phyloP scores from a whole-genome alignment of 345 rosid species.

The Clausena lansium region DNA sequence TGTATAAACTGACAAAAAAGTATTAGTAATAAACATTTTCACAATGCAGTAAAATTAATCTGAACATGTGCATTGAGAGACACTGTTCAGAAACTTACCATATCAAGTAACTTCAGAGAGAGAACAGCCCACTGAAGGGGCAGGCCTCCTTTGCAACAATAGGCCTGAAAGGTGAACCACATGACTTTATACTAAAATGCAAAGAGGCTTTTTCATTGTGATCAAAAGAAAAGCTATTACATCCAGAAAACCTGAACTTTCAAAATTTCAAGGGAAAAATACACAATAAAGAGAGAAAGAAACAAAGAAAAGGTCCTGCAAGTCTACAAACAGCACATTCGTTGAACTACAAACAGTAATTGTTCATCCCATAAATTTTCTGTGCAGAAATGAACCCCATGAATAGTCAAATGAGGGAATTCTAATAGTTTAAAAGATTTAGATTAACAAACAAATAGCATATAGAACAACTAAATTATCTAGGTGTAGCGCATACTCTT shows the following conservation, averaged over 20 bases:
- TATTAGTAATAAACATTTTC: neutral
- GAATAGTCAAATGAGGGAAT: neutral
- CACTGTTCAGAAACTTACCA: neutral
- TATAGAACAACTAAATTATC: neutral
- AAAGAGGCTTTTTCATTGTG: neutral
- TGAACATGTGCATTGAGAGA: neutral
- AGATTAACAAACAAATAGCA: neutral
- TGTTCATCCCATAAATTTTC: neutral
- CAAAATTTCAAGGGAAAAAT: neutral
- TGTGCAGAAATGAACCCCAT: neutral
- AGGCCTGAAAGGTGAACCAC: constrained; percentile 21
- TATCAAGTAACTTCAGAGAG: neutral
- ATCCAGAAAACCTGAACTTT: neutral
- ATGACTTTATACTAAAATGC: constrained; percentile 2
- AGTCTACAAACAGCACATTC: neutral
- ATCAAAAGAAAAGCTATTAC: constrained; percentile 1
- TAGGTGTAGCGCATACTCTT: constrained; percentile 15
- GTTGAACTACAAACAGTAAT: neutral
- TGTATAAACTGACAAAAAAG: constrained; percentile 6
- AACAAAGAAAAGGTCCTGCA: neutral
- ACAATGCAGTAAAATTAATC: neutral
- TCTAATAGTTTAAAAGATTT: neutral
- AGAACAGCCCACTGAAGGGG: neutral
- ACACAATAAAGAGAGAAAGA: neutral
- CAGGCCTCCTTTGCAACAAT: constrained; percentile 17